Percentiles rank a stretch among this genome's conserved stretches.
Evolutionary conservation across 1,139 yeast genomes (phyloP).

Genomic region (Tardiomyces digboiensis): DNA sequence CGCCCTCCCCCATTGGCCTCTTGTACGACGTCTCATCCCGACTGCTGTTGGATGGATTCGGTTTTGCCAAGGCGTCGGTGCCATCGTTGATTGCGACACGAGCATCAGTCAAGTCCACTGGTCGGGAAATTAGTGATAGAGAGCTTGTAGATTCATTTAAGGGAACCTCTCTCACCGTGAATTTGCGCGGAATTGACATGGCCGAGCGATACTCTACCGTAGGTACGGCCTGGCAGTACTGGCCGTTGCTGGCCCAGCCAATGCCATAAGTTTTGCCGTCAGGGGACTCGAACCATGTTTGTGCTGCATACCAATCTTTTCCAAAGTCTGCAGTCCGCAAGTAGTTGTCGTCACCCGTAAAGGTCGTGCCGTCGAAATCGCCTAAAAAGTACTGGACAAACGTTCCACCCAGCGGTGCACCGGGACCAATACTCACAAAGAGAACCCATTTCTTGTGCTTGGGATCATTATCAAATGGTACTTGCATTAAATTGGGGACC

Average conservation of each 20-base stretch:
- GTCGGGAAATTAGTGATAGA: slow-evolving; percentile 18
- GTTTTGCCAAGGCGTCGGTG: too few species aligned
- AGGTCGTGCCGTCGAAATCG: slow-evolving; percentile 29
- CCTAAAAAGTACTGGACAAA: slow-evolving; percentile 32
- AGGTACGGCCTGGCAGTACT: slow-evolving; percentile 27
- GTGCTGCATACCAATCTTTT: slow-evolving; percentile 30
- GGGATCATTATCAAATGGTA: slow-evolving; percentile 15
- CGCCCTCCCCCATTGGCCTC: not conserved
- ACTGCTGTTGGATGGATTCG: too few species aligned
- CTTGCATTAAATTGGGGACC: slow-evolving; percentile 28
- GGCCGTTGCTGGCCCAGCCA: slow-evolving; percentile 35
- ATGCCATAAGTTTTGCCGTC: slow-evolving; percentile 13
- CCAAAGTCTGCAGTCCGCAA: slow-evolving; percentile 26
- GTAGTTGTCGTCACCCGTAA: slow-evolving; percentile 22
- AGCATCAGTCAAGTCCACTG: too few species aligned
- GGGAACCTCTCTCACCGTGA: slow-evolving; percentile 19
- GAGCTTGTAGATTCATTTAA: slow-evolving; percentile 18
- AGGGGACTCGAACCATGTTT: slow-evolving; percentile 20
- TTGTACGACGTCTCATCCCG: too few species aligned
- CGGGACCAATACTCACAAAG: slow-evolving; percentile 30
- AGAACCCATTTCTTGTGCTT: slow-evolving; percentile 25
- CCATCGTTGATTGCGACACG: too few species aligned
- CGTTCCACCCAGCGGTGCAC: slow-evolving; percentile 32
- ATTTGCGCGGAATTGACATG: slow-evolving; percentile 25
- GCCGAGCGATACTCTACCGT: slow-evolving; percentile 27